These are phyloP conservation scores for Alternaria conjuncta DNA, from an alignment of 2,329 filamentous ascomycete species.

Conservation along the genomic window DNA sequence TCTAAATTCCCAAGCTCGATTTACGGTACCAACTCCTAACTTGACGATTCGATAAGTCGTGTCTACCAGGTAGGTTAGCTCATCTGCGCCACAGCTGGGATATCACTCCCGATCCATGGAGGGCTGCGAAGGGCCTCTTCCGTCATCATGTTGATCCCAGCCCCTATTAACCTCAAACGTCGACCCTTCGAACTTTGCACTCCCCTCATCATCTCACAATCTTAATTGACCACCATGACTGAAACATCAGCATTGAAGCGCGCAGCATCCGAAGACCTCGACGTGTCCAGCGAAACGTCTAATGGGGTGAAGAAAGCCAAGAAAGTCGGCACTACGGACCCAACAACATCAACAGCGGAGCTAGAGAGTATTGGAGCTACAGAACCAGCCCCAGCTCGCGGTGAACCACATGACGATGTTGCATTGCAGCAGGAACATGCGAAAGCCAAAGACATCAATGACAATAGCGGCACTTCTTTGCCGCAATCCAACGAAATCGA, in stretches of 20 bases:
- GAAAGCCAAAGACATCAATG: neutral
- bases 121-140: neutral
- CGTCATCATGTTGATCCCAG: neutral
- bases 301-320: neutral
- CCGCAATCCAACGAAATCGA: neutral
- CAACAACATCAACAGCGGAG: neutral
- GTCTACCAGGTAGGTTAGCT: neutral
- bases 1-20: neutral
- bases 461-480: neutral
- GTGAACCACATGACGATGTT: neutral
- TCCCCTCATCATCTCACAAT: neutral
- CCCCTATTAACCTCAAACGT: neutral
- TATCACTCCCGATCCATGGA: neutral
- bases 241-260: neutral
- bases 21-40: neutral
- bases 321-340: neutral
- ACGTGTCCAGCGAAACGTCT: neutral
- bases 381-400: neutral
- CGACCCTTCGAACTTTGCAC: neutral
- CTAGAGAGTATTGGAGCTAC: neutral
- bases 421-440: neutral
- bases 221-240: neutral
- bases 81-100: neutral
- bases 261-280: neutral
- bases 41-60: neutral